Evolutionary conservation across 805 yeast species (phyloP).

Genomic region (Hanseniaspora lindneri): DNA sequence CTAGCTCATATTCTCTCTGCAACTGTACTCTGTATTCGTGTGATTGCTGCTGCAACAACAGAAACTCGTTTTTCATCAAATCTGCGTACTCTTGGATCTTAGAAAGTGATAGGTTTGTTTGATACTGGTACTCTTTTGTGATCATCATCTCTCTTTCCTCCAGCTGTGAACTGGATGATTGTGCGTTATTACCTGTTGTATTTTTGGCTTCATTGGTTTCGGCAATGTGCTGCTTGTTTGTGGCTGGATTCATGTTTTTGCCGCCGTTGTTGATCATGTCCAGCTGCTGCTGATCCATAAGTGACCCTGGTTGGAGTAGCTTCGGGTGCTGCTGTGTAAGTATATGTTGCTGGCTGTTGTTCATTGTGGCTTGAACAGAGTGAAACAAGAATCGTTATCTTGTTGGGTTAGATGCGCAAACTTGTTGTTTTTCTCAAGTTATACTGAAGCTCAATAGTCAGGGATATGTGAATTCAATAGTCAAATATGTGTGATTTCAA

Average conservation of each 20-base stretch:
- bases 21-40: slow-evolving; percentile 22
- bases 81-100: slow-evolving; percentile 19
- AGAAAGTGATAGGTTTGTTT: slow-evolving; percentile 16
- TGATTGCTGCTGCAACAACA: slow-evolving; percentile 20
- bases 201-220: neutral
- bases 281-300: slow-evolving; percentile 7
- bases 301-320: slow-evolving; percentile 1
- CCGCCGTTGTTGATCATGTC: slow-evolving; percentile 4
- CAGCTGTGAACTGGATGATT: neutral
- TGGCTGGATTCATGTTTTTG: slow-evolving; percentile 19
- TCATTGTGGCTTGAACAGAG: neutral
- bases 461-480: too few species aligned
- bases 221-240: slow-evolving; percentile 15
- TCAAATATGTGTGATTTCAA: too few species aligned
- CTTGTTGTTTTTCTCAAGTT: neutral
- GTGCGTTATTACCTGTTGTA: neutral
- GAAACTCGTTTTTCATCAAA: slow-evolving; percentile 12
- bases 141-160: slow-evolving; percentile 3
- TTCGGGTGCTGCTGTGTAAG: neutral
- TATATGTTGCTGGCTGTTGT: neutral
- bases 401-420: too few species aligned
- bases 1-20: slow-evolving; percentile 16
- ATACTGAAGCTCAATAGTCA: too few species aligned
- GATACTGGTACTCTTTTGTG: slow-evolving; percentile 23
- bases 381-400: too few species aligned